Percentiles rank a stretch among this genome's conserved stretches.
Conservation (phyloP, 495 filamentous ascomycete genomes). For the Pseudevernia furfuracea region DNA sequence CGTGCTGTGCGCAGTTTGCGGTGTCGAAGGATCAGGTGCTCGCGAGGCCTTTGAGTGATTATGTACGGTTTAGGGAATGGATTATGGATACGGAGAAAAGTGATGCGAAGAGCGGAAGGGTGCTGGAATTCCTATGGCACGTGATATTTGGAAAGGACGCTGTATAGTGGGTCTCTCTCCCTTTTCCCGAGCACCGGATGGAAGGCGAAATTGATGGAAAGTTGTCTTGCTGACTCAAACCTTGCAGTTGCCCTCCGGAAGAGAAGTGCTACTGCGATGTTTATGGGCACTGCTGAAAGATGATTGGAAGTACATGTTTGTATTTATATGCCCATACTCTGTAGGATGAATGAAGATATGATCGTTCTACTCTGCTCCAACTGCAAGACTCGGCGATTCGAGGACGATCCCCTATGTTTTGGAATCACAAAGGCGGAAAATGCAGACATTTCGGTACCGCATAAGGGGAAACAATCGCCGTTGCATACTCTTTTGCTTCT, state of each 20-base stretch:
- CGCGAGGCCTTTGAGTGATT: conserved; percentile 43
- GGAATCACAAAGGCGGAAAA: neutral
- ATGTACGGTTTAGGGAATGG: conserved; percentile 52
- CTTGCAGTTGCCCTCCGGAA: conserved; percentile 39
- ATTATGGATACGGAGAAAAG: conserved; percentile 49
- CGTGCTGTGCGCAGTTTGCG: conserved; percentile 67
- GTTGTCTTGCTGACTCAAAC: conserved; percentile 28
- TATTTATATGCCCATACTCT: neutral
- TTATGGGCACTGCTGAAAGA: conserved; percentile 38
- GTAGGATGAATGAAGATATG: neutral
- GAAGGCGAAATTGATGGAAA: neutral
- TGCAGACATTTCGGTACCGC: no score
- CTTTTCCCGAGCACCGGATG: neutral
- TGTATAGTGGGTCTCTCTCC: conserved; percentile 36
- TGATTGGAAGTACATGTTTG: neutral
- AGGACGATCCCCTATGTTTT: neutral
- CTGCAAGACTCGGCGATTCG: neutral
- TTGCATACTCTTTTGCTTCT: neutral
- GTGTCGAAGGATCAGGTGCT: conserved; percentile 48
- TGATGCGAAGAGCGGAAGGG: conserved; percentile 51
- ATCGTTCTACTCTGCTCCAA: neutral
- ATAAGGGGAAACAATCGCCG: neutral
- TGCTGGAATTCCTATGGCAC: conserved; percentile 72
- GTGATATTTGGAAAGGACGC: conserved; percentile 48
- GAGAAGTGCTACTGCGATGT: conserved; percentile 44